Conservation (phyloP, 805 yeast species). For the Tetrapisispora phaffii region DNA sequence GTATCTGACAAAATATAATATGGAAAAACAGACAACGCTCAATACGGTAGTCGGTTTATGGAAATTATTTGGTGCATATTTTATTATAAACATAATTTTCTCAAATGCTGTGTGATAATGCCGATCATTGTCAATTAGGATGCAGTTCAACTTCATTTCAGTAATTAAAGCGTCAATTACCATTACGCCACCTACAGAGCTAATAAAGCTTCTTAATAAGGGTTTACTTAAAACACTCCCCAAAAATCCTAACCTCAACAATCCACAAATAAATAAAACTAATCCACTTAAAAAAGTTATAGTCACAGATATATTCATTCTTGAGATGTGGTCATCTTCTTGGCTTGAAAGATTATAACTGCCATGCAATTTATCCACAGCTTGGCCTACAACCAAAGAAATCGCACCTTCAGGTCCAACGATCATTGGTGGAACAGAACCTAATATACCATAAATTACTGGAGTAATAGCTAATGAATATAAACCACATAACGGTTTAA, state of each 20-base stretch:
- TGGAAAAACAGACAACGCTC: slow-evolving; percentile 42
- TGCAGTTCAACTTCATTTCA: slow-evolving; percentile 53
- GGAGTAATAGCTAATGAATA: slow-evolving; percentile 72
- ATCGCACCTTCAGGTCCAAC: slow-evolving; percentile 91
- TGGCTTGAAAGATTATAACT: slow-evolving; percentile 22
- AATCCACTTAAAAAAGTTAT: slow-evolving; percentile 71
- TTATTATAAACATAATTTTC: slow-evolving; percentile 49
- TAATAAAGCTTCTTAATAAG: slow-evolving; percentile 69
- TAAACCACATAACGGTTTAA: slow-evolving; percentile 73
- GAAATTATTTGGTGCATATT: slow-evolving; percentile 35
- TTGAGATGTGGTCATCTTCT: slow-evolving; percentile 28
- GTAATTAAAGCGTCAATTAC: slow-evolving; percentile 64
- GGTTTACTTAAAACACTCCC: slow-evolving; percentile 74
- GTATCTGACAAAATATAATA: slow-evolving; percentile 34
- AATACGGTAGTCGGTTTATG: slow-evolving; percentile 56
- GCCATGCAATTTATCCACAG: slow-evolving; percentile 46
- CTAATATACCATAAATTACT: slow-evolving; percentile 62
- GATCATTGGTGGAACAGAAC: slow-evolving; percentile 80
- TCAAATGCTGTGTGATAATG: slow-evolving; percentile 64
- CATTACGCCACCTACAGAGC: slow-evolving; percentile 81
- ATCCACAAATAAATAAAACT: slow-evolving; percentile 58
- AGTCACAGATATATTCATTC: slow-evolving; percentile 52
- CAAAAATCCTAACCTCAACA: slow-evolving; percentile 76
- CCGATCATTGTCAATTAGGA: slow-evolving; percentile 37
- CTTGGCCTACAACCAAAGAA: slow-evolving; percentile 73